These are phyloP conservation scores for Sporothrix inflata DNA, from an alignment of 2,329 filamentous ascomycete species.

Conservation along the genomic window DNA sequence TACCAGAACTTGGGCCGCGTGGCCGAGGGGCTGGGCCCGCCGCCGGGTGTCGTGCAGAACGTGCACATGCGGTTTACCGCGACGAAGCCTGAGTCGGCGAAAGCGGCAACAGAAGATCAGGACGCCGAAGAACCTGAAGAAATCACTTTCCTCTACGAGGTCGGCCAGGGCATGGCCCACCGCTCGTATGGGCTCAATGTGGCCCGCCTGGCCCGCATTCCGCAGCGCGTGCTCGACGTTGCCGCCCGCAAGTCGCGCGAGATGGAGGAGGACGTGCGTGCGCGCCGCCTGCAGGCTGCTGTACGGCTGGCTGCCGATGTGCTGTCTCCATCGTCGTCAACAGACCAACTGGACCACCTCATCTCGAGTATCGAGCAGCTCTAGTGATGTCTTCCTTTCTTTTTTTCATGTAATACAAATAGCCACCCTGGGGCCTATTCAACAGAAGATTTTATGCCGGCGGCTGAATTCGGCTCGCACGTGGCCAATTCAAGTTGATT, in stretches of 20 bases:
- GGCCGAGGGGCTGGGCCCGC: conserved; percentile 62
- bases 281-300: conserved; percentile 61
- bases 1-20: conserved; percentile 83
- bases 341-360: conserved; percentile 56
- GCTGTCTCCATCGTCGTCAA: conserved; percentile 37
- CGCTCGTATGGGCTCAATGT: conserved; percentile 95
- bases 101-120: conserved; percentile 18
- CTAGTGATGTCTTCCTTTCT: conserved; percentile 37
- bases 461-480: no score
- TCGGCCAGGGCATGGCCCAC: conserved; percentile 88
- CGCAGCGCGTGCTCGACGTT: conserved; percentile 73
- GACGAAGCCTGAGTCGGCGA: not conserved
- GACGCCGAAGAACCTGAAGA: conserved; percentile 51
- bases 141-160: conserved; percentile 93
- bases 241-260: conserved; percentile 79
- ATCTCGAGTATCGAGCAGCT: conserved; percentile 63
- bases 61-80: conserved; percentile 88
- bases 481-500: no score
- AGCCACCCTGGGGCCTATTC: no score
- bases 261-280: conserved; percentile 73
- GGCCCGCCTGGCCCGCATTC: conserved; percentile 80
- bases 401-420: no score
- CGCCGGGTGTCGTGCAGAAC: conserved; percentile 68
- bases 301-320: conserved; percentile 49
- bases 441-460: no score